These are phyloP conservation scores for Grammothele lineata DNA, from an alignment of 768 basidiomycete genomes.

Conservation along the genomic window DNA sequence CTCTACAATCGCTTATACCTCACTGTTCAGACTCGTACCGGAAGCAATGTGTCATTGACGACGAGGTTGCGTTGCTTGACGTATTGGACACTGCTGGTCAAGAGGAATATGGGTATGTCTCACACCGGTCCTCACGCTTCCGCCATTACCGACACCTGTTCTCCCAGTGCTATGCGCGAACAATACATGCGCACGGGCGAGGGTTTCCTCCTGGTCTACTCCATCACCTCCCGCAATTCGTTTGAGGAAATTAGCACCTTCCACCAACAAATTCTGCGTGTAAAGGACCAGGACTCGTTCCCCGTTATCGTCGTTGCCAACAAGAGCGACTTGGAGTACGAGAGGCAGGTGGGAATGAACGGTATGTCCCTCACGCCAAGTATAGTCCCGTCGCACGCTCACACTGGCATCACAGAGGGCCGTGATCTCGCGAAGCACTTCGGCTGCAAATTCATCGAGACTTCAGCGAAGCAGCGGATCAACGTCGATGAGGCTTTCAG, in stretches of 20 bases:
- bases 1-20: neutral
- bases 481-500: conserved; percentile 96
- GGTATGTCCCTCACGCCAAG: conserved; percentile 41
- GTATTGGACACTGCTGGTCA: conserved; percentile 97
- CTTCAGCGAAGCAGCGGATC: conserved; percentile 93
- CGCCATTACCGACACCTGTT: conserved; percentile 2
- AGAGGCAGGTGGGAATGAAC: conserved; percentile 93
- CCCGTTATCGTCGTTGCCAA: conserved; percentile 98
- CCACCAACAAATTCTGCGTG: conserved; percentile 93
- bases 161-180: conserved; percentile 91
- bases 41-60: conserved; percentile 96
- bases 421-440: conserved; percentile 94
- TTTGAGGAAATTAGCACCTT: conserved; percentile 97
- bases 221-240: conserved; percentile 95
- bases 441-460: conserved; percentile 92
- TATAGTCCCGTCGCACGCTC: too few species aligned
- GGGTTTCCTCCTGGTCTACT: conserved; percentile 96
- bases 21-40: conserved; percentile 78
- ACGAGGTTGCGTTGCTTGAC: conserved; percentile 96
- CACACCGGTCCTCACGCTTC: neutral
- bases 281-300: conserved; percentile 94
- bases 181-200: conserved; percentile 99
- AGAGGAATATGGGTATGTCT: conserved; percentile 93
- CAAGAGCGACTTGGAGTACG: conserved; percentile 94
- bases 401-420: conserved; percentile 63